Evolutionary conservation across 371 early-diverging fungal genomes (phyloP), one percentile per base, ranked within the genome.

Genomic region (Chytridium lagenaria): DNA sequence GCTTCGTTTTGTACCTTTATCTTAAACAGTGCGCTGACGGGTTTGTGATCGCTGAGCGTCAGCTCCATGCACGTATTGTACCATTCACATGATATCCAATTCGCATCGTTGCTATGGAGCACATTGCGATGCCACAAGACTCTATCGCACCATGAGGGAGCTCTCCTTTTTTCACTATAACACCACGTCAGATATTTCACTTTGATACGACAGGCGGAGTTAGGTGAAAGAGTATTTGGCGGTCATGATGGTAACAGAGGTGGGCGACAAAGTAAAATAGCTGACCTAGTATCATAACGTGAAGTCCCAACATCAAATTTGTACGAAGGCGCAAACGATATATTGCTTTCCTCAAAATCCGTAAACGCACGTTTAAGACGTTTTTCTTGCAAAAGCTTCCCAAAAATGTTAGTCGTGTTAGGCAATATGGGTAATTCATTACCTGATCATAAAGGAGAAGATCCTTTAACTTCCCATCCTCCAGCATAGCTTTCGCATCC

Each of bases 101-200:
- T 79, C 23, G 73, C 66, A 16, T 63, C 77, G 37, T 70, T 70
- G 12, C 39, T 22, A 12, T 72, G 63, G 2, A 80, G 64, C 0
- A 66, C 84, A 80, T 72, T 90, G 84, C 78, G 26, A 37, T 92
- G 88, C 93, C 94, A 96, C 39, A 97, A 80, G 23, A 98, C 89
- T 39, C 98, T 89, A 76, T 98, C 98, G 66, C 94, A 94, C 92
- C 96, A 98, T 0, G 95, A 87, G 22, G 97, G 98, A 0, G 90
- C 86, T 33, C 98, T 88, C 52, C 86, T 86, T 76, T 95, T 95
- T 71, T 92, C 93, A 70, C 92, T 55, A 16, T 5, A 55, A 26
- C 5, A 55, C 10, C 30, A 55, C 19, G 55, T 28, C 55, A 55
- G 55, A 55, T 16, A 28, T 26, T 44, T 44, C 10, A 55, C 5